phyloP scores from a whole-genome alignment of 1,284 basidiomycete genomes.

The Microbotryum intermedium region DNA sequence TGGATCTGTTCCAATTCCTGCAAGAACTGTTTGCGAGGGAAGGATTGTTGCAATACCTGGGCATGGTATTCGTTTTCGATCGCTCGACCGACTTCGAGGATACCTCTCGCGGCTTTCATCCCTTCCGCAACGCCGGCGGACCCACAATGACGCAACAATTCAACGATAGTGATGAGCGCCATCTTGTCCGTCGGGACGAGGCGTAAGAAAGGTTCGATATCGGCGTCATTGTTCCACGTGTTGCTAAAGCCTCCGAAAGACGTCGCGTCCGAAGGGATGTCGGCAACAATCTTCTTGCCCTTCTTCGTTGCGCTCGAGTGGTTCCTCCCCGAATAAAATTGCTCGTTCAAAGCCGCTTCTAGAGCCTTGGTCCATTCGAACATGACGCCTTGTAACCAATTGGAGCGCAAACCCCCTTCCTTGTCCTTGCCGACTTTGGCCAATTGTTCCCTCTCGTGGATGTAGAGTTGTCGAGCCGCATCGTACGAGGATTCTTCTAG shows the following conservation, averaged over 20 bases:
- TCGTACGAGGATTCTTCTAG: conserved; percentile 79
- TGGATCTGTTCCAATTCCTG: conserved; percentile 23
- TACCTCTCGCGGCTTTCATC: conserved; percentile 80
- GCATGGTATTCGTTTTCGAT: conserved; percentile 84
- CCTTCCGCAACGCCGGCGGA: conserved; percentile 62
- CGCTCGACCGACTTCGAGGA: conserved; percentile 72
- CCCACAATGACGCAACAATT: conserved; percentile 76
- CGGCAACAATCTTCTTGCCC: background rate
- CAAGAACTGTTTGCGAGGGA: conserved; percentile 26
- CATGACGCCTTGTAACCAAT: conserved; percentile 69
- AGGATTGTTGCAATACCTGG: conserved; percentile 58
- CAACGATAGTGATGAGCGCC: conserved; percentile 80
- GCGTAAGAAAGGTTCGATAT: conserved; percentile 57
- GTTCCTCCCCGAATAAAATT: background rate
- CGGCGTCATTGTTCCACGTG: conserved; percentile 14
- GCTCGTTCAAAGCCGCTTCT: conserved; percentile 44
- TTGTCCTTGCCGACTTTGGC: conserved; percentile 52
- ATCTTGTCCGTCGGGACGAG: conserved; percentile 70
- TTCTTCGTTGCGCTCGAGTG: background rate
- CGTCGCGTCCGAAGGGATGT: background rate
- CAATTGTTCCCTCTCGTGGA: conserved; percentile 56
- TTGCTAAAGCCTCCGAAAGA: background rate
- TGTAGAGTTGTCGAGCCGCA: conserved; percentile 63
- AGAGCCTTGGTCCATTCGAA: conserved; percentile 74
- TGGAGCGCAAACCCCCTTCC: conserved; percentile 46